Base-by-base conservation (phyloP, 2,329 filamentous ascomycete genomes). In the Colletotrichum camelliae region DNA sequence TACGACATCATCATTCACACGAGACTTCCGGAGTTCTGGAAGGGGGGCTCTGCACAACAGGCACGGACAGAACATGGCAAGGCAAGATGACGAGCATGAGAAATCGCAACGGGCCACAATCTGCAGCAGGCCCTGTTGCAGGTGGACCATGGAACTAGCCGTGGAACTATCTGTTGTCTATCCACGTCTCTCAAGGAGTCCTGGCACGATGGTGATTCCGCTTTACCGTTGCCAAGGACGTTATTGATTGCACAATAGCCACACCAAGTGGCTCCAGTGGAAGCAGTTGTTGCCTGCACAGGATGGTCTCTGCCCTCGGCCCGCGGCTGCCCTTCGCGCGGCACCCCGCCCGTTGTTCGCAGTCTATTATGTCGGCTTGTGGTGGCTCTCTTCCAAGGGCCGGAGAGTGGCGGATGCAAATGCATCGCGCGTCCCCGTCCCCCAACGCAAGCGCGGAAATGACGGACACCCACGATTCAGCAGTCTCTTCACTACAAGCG, bases 401-500 rank as follows among this genome's bases (percentile, higher is more conserved):
- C 39, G 62, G 69, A 48, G 48, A 67, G 31, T 72, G 57, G 74
- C 58, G 58, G 57, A 12, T 43, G 48, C 31, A 65, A 35, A 55
- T 58, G 57, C 29, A 72, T 64, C 70, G 73, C 73, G 73, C 73
- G 72, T 75, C 68, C 64, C 55, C 57, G 35, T 73, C 62, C 43
- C 43, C 39, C 10, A 73, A 72, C 69, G 39, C 64, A 73, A 75
- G 73, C 73, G 73, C 73, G 69, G 73, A 60, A 72, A 73, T 64
- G 70, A 73, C 39, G 31, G 27, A 21, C 68, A 61, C 43, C 37
- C 33, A 73, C 69, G 57, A 35, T 67, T 64, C 62, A 43, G 68
- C 64, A 33, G 64, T 75, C 64, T 48, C 43, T 64, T 64, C 57
- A 67, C 27, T 7, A 71, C 72, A 75, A 75, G 69, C 73, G 73